These are phyloP conservation scores for Spinellus fusiger DNA, from an alignment of 192 early-diverging fungal species.

Conservation along the genomic window DNA sequence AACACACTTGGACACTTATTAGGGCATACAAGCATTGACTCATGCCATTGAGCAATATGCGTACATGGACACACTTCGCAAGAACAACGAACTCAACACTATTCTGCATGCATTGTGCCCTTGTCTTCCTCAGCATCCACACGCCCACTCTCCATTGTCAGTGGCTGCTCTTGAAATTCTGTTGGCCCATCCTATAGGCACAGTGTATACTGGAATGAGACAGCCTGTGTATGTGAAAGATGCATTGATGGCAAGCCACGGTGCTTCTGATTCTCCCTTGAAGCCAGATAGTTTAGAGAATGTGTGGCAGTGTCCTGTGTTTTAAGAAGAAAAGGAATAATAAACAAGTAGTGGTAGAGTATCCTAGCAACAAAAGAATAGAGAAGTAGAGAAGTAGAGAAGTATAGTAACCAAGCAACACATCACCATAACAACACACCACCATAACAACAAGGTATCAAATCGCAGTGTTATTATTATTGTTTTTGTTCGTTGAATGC, in stretches of 20 bases:
- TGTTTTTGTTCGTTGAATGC: not conserved
- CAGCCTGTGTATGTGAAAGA: constrained; percentile 53
- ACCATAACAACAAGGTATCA: too few species aligned
- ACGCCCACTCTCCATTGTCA: constrained; percentile 44
- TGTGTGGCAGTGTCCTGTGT: constrained; percentile 33
- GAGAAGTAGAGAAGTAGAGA: not conserved
- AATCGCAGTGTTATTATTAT: not conserved
- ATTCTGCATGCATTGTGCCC: constrained; percentile 39
- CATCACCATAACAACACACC: too few species aligned
- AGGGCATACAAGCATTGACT: constrained; percentile 18
- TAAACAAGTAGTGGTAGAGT: too few species aligned
- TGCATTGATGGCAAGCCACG: constrained; percentile 37
- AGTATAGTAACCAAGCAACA: too few species aligned
- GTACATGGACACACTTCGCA: constrained; percentile 42
- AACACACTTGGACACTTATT: not conserved
- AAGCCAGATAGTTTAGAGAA: constrained; percentile 27
- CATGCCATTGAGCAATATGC: constrained; percentile 39
- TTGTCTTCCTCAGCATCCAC: constrained; percentile 18
- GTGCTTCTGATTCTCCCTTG: constrained; percentile 14
- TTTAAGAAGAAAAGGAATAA: not conserved
- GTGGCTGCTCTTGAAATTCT: constrained; percentile 45
- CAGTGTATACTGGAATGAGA: constrained; percentile 60
- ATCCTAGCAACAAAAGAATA: too few species aligned
- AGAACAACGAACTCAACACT: constrained; percentile 49
- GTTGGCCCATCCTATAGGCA: constrained; percentile 42